A percentile compares a stretch with the other conserved stretches of the same genome.
Conservation (phyloP, 495 filamentous ascomycete genomes). For the Penicillium taxi region DNA sequence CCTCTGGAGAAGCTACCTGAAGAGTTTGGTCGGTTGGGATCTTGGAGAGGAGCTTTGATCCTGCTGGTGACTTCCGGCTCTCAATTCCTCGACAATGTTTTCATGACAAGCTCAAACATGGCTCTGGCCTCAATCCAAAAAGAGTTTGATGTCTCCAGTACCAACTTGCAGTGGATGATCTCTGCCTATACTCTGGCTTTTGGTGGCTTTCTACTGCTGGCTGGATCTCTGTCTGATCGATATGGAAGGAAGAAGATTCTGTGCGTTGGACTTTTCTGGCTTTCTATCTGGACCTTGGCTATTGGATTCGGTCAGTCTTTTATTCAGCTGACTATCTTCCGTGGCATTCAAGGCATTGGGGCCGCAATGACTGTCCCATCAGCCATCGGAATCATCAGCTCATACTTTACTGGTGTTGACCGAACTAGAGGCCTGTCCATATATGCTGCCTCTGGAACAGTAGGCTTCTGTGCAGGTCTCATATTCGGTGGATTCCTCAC, state of each 20-base stretch:
- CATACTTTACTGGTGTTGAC: constrained; percentile 30
- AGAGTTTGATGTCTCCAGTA: constrained; percentile 27
- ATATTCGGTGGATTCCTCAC: constrained; percentile 33
- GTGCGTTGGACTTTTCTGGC: constrained; percentile 26
- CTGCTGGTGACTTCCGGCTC: constrained; percentile 32
- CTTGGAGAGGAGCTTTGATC: constrained; percentile 29
- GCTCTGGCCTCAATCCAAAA: constrained; percentile 30
- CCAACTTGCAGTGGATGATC: constrained; percentile 35
- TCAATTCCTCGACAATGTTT: constrained; percentile 34
- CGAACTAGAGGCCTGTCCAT: constrained; percentile 29
- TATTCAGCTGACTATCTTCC: constrained; percentile 29
- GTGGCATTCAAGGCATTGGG: constrained; percentile 31
- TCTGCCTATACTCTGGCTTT: constrained; percentile 33
- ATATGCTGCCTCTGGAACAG: constrained; percentile 29
- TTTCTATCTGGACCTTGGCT: constrained; percentile 29
- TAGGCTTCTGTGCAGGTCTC: constrained; percentile 31
- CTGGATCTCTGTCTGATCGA: constrained; percentile 29
- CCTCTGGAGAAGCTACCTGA: constrained; percentile 8
- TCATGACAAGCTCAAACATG: constrained; percentile 34
- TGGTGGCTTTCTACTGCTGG: constrained; percentile 28
- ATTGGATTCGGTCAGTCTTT: constrained; percentile 32
- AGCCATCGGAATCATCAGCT: constrained; percentile 33
- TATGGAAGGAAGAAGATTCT: constrained; percentile 30
- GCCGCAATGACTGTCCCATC: constrained; percentile 32
- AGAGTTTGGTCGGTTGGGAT: constrained; percentile 22